Evolutionary conservation across 495 filamentous ascomycete genomes (phyloP), one percentile per base, ranked within the genome.

Genomic region (Staphylotrichum longicolle): DNA sequence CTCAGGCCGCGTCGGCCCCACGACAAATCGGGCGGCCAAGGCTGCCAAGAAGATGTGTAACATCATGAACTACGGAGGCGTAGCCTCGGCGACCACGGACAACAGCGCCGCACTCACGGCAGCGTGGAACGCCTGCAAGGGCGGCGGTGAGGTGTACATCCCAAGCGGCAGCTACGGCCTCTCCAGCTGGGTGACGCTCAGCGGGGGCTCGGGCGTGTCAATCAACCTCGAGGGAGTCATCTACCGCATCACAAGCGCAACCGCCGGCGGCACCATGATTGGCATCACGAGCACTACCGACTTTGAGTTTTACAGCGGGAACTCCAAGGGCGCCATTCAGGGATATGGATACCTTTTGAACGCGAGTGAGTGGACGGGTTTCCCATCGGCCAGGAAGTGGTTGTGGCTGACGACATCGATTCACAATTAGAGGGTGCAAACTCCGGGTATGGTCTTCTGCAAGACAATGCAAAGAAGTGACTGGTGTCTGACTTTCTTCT

Each of bases 161-260:
- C 42, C 42, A 0, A 45, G 42, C 4, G 42, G 42, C 42, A 45
- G 12, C 42, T 45, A 45, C 6, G 42, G 42, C 4, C 42, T 45
- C 42, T 45, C 42, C 42, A 45, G 9, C 42, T 45, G 42, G 42
- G 42, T 45, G 9, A 45, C 42, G 9, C 42, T 45, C 42, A 45
- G 42, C 42, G 42, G 42, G 7, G 42, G 42, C 42, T 12, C 42
- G 9, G 42, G 42, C 42, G 42, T 45, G 42, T 45, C 42, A 7
- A 45, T 45, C 42, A 45, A 45, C 42, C 42, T 45, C 42, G 42
- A 45, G 42, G 42, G 42, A 1, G 42, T 45, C 42, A 45, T 45
- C 42, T 45, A 45, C 42, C 42, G 42, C 42, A 45, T 45, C 42
- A 45, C 42, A 4, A 45, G 42, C 42, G 42, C 42, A 11, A 45